These are phyloP conservation scores for Spathaspora gorwiae DNA, from an alignment of 805 yeast genomes.

Conservation along the genomic window DNA sequence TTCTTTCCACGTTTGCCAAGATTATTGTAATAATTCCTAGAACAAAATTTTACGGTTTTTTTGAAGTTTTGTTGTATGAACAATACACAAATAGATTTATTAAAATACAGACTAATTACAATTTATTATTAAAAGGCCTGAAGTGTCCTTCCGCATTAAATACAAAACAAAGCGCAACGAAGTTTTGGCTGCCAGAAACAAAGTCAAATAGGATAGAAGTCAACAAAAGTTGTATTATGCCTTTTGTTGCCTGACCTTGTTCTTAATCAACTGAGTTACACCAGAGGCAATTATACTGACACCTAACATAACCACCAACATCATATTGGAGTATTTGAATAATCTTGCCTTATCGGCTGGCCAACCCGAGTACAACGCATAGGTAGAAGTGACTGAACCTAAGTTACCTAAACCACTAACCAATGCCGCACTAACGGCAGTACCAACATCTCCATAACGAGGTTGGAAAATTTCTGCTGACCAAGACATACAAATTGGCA, in stretches of 20 bases:
- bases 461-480: conserved; percentile 68
- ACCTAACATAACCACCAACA: conserved; percentile 73
- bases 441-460: conserved; percentile 77
- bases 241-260: conserved; percentile 22
- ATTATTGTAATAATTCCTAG: too few relatives aligned
- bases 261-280: conserved; percentile 28
- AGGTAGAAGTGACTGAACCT: conserved; percentile 82
- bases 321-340: conserved; percentile 74
- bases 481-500: conserved; percentile 84
- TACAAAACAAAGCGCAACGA: too few relatives aligned
- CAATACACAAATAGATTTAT: too few relatives aligned
- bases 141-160: too few relatives aligned
- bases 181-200: too few relatives aligned
- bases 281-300: conserved; percentile 52
- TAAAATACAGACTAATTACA: too few relatives aligned
- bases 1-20: too few relatives aligned
- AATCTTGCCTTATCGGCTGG: conserved; percentile 64
- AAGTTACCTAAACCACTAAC: conserved; percentile 84
- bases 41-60: too few relatives aligned
- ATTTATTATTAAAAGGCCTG: too few relatives aligned
- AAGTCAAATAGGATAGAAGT: too few relatives aligned
- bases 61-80: too few relatives aligned
- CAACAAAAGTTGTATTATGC: too few relatives aligned
- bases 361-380: conserved; percentile 86
- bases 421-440: conserved; percentile 77